These are phyloP conservation scores for Globisporangium recalcitrans DNA, from an alignment of 352 stramenopile species.

Conservation along the genomic window DNA sequence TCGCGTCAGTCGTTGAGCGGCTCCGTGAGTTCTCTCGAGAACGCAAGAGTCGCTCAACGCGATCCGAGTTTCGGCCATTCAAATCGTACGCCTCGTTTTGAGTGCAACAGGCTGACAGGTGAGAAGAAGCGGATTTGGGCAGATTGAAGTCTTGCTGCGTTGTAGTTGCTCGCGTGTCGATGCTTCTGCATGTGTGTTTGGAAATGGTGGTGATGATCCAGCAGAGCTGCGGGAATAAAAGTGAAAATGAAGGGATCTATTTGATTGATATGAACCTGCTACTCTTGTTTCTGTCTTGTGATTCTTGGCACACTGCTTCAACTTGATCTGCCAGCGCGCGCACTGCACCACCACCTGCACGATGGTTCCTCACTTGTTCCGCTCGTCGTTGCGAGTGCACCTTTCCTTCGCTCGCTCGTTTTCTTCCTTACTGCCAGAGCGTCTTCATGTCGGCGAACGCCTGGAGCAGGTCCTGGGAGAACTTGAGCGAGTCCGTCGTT, in stretches of 20 bases:
- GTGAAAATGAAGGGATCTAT: slow-evolving; percentile 1
- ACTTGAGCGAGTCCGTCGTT: slow-evolving; percentile 75
- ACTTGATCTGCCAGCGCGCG: background rate
- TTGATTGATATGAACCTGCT: background rate
- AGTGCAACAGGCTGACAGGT: too few species aligned
- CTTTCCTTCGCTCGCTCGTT: background rate
- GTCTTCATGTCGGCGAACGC: slow-evolving; percentile 80
- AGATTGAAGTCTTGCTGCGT: too few species aligned
- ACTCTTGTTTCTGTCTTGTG: background rate
- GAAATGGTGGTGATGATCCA: too few species aligned
- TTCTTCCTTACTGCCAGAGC: slow-evolving; percentile 35
- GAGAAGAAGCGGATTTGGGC: too few species aligned
- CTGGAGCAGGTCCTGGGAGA: slow-evolving; percentile 65
- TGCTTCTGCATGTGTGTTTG: too few species aligned
- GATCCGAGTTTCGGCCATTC: background rate
- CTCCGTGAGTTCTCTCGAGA: background rate
- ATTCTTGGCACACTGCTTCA: background rate
- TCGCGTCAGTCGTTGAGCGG: slow-evolving; percentile 7
- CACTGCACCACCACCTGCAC: background rate
- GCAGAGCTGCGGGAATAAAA: too few species aligned
- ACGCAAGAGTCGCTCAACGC: background rate
- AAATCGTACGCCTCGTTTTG: background rate
- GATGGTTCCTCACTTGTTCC: background rate
- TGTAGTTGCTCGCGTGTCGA: too few species aligned
- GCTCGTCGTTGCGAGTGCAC: background rate